A percentile compares a stretch with the other conserved stretches of the same genome.
Evolutionary conservation across 192 early-diverging fungal species (phyloP).

Genomic region (Umbelopsis sp.): DNA sequence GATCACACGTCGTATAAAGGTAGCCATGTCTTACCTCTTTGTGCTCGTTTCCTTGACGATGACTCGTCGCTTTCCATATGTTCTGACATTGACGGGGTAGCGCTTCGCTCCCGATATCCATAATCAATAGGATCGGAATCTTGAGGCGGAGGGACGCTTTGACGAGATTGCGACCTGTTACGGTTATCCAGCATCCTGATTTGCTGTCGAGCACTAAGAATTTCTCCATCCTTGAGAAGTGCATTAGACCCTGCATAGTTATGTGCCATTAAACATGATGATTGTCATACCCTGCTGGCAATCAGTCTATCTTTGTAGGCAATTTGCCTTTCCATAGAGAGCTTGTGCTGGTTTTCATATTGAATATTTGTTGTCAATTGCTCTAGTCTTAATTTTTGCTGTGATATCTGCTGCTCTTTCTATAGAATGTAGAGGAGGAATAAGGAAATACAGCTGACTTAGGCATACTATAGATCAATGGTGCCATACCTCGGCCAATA

Average conservation of each 20-base stretch:
- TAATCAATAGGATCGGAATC: neutral
- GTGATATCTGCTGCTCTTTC: conserved; percentile 11
- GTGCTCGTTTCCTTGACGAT: neutral
- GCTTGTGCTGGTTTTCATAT: neutral
- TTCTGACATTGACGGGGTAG: neutral
- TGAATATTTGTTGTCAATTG: neutral
- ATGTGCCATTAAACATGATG: no score
- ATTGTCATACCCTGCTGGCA: neutral
- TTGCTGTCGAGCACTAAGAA: conserved; percentile 14
- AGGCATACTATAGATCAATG: no score
- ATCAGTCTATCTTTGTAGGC: conserved; percentile 10
- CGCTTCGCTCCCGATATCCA: neutral
- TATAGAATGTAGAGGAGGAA: neutral
- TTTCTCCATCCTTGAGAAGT: neutral
- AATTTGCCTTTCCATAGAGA: neutral
- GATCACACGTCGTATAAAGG: neutral
- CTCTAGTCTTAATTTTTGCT: neutral
- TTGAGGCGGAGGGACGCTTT: neutral
- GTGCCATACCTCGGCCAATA: neutral
- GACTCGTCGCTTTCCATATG: neutral
- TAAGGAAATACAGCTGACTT: neutral
- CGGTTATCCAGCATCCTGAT: neutral
- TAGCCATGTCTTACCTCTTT: neutral
- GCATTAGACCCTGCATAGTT: neutral
- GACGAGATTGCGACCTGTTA: neutral